A percentile compares a stretch with the other conserved stretches of the same genome.
These are phyloP conservation scores for Xylariaceae sp. DNA, from an alignment of 2,329 filamentous ascomycete genomes.

Conservation along the genomic window DNA sequence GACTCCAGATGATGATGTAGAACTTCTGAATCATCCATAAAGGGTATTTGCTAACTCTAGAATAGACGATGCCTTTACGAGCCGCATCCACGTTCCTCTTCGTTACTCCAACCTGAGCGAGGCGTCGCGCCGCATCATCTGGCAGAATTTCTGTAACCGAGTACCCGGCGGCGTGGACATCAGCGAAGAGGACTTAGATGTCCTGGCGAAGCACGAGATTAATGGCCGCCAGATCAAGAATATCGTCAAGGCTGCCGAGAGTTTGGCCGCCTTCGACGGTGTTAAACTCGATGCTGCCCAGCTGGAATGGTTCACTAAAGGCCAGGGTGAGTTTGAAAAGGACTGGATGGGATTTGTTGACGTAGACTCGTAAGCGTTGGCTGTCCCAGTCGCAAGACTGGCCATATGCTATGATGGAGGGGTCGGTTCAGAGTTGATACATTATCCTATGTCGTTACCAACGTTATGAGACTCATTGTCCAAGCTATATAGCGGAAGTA, in stretches of 20 bases:
- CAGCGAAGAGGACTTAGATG: constrained; percentile 26
- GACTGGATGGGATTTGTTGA: constrained; percentile 27
- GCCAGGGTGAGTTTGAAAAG: constrained; percentile 36
- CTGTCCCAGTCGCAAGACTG: too few species aligned
- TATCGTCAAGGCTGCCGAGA: constrained; percentile 34
- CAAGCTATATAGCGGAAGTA: too few species aligned
- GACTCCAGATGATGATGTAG: too few species aligned
- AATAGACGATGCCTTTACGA: constrained; percentile 31
- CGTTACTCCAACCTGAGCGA: constrained; percentile 23
- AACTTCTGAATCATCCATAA: too few species aligned
- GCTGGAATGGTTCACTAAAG: constrained; percentile 34
- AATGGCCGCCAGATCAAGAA: constrained; percentile 38
- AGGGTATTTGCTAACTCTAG: too few species aligned
- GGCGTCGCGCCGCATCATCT: constrained; percentile 20
- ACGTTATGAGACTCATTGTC: too few species aligned
- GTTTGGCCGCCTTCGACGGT: constrained; percentile 34
- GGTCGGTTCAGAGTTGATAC: too few species aligned
- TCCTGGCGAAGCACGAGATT: constrained; percentile 25
- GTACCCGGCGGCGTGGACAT: constrained; percentile 26
- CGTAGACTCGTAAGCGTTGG: constrained; percentile 4
- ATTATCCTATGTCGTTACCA: too few species aligned
- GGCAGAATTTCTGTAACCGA: constrained; percentile 30
- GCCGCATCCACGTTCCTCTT: constrained; percentile 30
- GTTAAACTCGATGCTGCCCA: constrained; percentile 32
- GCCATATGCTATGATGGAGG: too few species aligned